Evolutionary conservation across 768 basidiomycete genomes (phyloP), one percentile per base, ranked within the genome.

Genomic region (Zangia roseola): DNA sequence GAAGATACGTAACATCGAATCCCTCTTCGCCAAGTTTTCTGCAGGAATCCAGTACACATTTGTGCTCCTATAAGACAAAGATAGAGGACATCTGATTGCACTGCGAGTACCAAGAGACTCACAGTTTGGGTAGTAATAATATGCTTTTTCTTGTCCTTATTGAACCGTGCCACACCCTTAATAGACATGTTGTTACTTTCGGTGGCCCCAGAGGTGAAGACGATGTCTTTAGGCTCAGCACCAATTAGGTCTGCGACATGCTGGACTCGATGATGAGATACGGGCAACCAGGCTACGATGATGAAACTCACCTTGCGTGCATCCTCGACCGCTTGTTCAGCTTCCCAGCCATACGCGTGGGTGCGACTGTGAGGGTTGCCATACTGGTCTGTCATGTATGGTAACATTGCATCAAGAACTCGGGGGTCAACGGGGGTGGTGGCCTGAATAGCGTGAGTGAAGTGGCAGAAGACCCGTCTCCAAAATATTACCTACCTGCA

Each of bases 291-390:
- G 30, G 7, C 13, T 37, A 47, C 60, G 28, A 43, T 10, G 14
- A 64, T 62, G 19, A 43, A 9, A 35, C 57, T 43, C 20, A 85
- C 93, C 78, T 90, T 85, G 45, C 97, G 82, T 3, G 93, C 94
- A 53, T 86, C 83, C 64, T 98, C 97, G 7, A 97, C 91, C 0
- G 88, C 97, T 61, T 86, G 78, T 62, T 99, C 97, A 6, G 95
- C 92, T 71, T 99, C 97, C 97, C 97, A 99, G 4, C 97, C 97
- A 68, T 98, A 99, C 1, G 97, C 93, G 70, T 99, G 97, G 24
- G 97, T 98, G 47, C 97, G 83, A 67, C 92, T 94, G 66, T 98
- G 97, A 9, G 97, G 95, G 70, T 98, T 99, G 5, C 97, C 97
- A 63, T 88, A 98, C 66, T 92, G 91, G 66, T 98, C 91, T 5